Evolutionary conservation across 768 basidiomycete species (phyloP).

Genomic region (Coprinopsis strossmayeri): DNA sequence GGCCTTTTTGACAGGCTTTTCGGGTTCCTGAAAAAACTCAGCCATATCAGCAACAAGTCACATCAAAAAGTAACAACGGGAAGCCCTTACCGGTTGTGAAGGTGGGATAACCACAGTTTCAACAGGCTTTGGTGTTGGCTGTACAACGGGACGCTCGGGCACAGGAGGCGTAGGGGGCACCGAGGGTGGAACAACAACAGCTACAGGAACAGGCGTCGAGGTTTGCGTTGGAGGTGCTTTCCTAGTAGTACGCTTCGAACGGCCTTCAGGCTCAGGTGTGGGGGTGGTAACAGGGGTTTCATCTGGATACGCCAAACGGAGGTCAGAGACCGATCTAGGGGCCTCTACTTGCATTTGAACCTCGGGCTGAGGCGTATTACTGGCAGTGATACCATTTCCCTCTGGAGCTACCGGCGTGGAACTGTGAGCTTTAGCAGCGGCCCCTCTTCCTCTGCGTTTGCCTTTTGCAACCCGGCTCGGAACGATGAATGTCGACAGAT

Average conservation of each 20-base stretch:
- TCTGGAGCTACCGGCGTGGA: not conserved
- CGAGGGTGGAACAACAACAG: no score
- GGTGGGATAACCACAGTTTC: slow-evolving; percentile 4
- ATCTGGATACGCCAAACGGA: slow-evolving; percentile 1
- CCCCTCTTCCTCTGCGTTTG: slow-evolving; percentile 21
- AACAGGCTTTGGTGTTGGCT: slow-evolving; percentile 16
- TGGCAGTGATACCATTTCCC: not conserved
- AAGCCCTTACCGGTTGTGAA: no score
- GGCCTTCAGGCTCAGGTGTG: slow-evolving; percentile 2
- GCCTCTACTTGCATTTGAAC: slow-evolving; percentile 22
- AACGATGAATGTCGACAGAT: slow-evolving; percentile 28
- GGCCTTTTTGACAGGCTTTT: slow-evolving; percentile 31
- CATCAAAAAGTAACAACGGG: no score
- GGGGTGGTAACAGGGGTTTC: slow-evolving; percentile 1
- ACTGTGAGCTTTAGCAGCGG: slow-evolving; percentile 4
- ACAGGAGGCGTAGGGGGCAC: no score
- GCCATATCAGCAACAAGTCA: no score
- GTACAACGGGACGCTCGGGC: no score
- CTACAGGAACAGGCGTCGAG: slow-evolving; percentile 15
- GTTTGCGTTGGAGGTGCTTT: slow-evolving; percentile 6
- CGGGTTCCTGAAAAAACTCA: slow-evolving; percentile 28
- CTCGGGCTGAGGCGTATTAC: slow-evolving; percentile 36
- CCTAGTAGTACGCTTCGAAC: not conserved
- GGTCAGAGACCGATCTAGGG: slow-evolving; percentile 25
- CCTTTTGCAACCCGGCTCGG: slow-evolving; percentile 32